These are phyloP conservation scores for Colletotrichum nymphaeae DNA, from an alignment of 2,329 filamentous ascomycete genomes.

Conservation along the genomic window DNA sequence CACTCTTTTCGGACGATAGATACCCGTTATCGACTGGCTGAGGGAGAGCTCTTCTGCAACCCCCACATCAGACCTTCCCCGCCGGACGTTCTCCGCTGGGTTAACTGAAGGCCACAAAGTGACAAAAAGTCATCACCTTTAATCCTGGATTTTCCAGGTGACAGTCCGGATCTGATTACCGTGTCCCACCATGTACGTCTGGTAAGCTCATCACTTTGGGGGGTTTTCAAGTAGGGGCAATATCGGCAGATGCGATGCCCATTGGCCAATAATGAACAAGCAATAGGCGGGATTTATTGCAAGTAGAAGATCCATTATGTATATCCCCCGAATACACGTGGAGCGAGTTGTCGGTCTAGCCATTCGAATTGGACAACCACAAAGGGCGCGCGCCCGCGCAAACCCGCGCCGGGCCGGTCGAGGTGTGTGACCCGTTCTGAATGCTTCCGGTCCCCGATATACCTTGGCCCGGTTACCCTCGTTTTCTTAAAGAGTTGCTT, in stretches of 20 bases:
- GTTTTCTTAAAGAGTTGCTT: not conserved
- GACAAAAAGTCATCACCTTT: too few relatives aligned
- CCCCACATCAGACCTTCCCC: not conserved
- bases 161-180: not conserved
- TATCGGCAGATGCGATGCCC: not conserved
- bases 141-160: not conserved
- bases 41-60: not conserved
- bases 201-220: not conserved
- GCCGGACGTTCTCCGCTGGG: constrained; percentile 22
- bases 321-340: not conserved
- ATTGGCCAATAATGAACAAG: constrained; percentile 5
- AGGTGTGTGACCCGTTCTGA: not conserved
- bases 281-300: not conserved
- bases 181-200: constrained; percentile 1
- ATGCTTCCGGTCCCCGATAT: constrained; percentile 19
- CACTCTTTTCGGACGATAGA: not conserved
- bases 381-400: not conserved
- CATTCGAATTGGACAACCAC: not conserved
- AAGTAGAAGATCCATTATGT: not conserved
- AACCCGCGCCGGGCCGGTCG: constrained; percentile 27
- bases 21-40: not conserved
- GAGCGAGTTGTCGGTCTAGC: not conserved
- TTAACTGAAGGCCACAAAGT: not conserved
- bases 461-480: not conserved
- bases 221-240: not conserved